A percentile compares a stretch with the other conserved stretches of the same genome.
These are phyloP conservation scores for Xylaria curta DNA, from an alignment of 495 filamentous ascomycete genomes.

Conservation along the genomic window DNA sequence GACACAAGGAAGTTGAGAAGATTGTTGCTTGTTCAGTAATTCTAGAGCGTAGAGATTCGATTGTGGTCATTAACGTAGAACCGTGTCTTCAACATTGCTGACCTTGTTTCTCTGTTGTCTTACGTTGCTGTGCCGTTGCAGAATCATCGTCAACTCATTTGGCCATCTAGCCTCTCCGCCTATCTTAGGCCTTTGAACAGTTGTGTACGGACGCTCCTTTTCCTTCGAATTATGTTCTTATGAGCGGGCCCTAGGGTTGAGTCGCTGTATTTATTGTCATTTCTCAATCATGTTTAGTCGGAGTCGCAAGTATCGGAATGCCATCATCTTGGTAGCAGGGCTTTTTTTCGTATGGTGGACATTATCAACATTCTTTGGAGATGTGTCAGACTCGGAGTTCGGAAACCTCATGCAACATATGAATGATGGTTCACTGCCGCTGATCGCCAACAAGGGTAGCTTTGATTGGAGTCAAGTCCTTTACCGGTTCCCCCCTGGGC, in stretches of 20 bases:
- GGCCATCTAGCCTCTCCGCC: not conserved
- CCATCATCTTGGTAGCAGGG: conserved; percentile 25
- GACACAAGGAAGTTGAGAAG: not conserved
- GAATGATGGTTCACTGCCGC: conserved; percentile 32
- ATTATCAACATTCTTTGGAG: conserved; percentile 24
- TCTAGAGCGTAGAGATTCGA: not conserved
- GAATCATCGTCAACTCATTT: not conserved
- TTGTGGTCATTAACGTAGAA: not conserved
- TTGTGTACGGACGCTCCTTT: not conserved
- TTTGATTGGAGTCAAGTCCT: conserved; percentile 66
- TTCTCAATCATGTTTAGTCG: conserved; percentile 6
- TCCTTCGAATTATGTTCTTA: not conserved
- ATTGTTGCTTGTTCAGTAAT: not conserved
- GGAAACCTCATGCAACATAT: conserved; percentile 38
- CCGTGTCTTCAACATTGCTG: no score
- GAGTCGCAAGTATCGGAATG: conserved; percentile 1
- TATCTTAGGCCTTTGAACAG: not conserved
- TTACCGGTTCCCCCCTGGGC: conserved; percentile 63
- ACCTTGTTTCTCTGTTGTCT: not conserved
- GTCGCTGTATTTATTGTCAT: not conserved
- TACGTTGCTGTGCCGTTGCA: not conserved
- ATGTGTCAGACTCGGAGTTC: conserved; percentile 33
- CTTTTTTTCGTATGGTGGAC: conserved; percentile 34
- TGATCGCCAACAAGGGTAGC: conserved; percentile 29
- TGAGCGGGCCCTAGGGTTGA: not conserved